Evolutionary conservation across 768 basidiomycete genomes (phyloP).

Genomic region (Cystofilobasidium ferigula): DNA sequence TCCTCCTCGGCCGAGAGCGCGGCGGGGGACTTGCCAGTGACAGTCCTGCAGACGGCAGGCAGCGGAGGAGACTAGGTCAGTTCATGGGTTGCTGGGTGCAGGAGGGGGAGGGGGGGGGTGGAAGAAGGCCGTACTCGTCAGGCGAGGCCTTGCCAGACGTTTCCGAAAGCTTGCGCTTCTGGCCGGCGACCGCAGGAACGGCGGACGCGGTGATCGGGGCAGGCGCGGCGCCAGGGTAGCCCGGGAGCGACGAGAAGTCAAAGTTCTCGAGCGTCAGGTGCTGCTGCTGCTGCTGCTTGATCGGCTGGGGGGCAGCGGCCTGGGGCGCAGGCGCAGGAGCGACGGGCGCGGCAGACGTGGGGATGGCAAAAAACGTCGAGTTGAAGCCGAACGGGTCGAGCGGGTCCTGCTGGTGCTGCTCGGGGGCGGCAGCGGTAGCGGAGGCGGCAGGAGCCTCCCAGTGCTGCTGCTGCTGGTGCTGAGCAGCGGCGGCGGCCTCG

Average conservation of each 20-base stretch:
- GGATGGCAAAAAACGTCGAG: slow-evolving; percentile 6
- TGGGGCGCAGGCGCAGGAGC: no score
- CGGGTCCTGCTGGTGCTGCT: slow-evolving; percentile 5
- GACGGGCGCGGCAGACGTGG: background rate
- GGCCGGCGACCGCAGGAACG: slow-evolving; percentile 33
- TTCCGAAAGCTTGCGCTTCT: slow-evolving; percentile 30
- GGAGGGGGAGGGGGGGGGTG: background rate
- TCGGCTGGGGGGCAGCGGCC: background rate
- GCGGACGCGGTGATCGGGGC: slow-evolving; percentile 39
- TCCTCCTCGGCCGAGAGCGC: slow-evolving; percentile 55
- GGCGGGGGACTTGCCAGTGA: slow-evolving; percentile 34
- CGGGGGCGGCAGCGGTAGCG: background rate
- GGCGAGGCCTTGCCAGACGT: slow-evolving; percentile 27
- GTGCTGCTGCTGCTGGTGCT: slow-evolving; percentile 4
- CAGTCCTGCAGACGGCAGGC: background rate
- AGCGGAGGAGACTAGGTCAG: background rate
- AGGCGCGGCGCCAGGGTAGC: slow-evolving; percentile 28
- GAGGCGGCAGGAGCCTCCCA: background rate
- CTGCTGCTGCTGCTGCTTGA: background rate
- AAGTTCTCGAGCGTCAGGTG: background rate
- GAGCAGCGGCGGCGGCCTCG: background rate
- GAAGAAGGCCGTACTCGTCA: slow-evolving; percentile 21
- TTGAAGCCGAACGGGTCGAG: slow-evolving; percentile 24
- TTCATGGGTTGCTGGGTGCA: no score
- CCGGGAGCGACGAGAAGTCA: background rate